These are phyloP conservation scores for Colletotrichum higginsianum DNA, from an alignment of 2,329 filamentous ascomycete genomes.

Conservation along the genomic window DNA sequence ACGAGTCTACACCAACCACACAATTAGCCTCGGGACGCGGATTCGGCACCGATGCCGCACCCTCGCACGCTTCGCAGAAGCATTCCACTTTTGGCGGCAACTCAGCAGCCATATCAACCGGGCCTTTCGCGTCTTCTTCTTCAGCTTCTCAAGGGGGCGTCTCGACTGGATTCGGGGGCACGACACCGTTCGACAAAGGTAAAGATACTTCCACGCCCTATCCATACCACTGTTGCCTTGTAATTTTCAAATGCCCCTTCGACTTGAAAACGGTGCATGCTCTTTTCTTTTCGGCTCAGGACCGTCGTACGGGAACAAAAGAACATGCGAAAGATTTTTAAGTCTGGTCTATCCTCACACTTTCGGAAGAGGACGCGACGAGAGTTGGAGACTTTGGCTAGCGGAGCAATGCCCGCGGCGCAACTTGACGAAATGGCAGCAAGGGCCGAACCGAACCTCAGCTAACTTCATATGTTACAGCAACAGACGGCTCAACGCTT, in stretches of 20 bases:
- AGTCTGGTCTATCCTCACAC: no score
- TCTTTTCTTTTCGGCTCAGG: background rate
- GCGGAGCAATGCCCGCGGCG: constrained; percentile 1
- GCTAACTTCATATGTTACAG: constrained; percentile 34
- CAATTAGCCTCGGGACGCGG: constrained; percentile 4
- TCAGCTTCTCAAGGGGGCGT: constrained; percentile 6
- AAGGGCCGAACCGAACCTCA: constrained; percentile 3
- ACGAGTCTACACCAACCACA: constrained; percentile 48
- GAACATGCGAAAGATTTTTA: background rate
- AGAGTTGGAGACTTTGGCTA: background rate
- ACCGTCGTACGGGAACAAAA: background rate
- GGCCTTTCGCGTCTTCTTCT: constrained; percentile 23
- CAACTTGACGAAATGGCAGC: background rate
- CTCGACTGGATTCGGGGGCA: constrained; percentile 19
- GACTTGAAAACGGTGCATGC: background rate
- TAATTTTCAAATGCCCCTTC: background rate
- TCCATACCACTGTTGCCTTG: background rate
- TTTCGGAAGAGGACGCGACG: background rate
- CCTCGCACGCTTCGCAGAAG: constrained; percentile 18
- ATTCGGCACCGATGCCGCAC: constrained; percentile 28
- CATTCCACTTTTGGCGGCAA: constrained; percentile 11
- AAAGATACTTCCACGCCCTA: constrained; percentile 28
- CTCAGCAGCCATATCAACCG: constrained; percentile 1
- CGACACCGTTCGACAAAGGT: constrained; percentile 30
- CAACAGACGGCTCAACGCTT: constrained; percentile 16